Evolutionary conservation across 768 basidiomycete genomes (phyloP), one percentile per base, ranked within the genome.

Genomic region (Mrakia frigida): DNA sequence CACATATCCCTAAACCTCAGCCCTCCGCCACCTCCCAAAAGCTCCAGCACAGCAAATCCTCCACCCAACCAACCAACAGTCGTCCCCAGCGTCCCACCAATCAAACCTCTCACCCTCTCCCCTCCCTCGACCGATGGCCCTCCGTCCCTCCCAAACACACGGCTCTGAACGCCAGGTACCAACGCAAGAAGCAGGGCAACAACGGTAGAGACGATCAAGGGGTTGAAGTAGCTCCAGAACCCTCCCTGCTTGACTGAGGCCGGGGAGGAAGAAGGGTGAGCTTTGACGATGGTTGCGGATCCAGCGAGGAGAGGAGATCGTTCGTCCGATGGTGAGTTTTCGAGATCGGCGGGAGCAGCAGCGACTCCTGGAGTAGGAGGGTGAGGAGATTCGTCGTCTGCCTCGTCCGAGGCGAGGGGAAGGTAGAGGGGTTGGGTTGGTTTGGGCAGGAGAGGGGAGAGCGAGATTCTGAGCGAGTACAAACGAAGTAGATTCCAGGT

Each of bases 21-120:
- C 31, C 72, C 77, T 33, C 73, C 72, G 3, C 77, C 77, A 6
- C 65, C 69, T 11, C 73, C 77, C 23, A 78, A 21, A 3, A 78
- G 23, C 59, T 74, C 72, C 31, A 74, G 9, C 41, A 74, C 65
- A 9, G 77, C 63, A 46, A 60, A 78, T 4, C 41, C 35, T 1
- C 52, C 73, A 2, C 77, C 77, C 25, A 78, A 59, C 73, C 67
- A 74, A 6, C 53, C 59, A 1, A 74, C 31, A 16, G 63, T 65
- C 0, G 71, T 77, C 23, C 76, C 76, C 1, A 77, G 23, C 25
- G 76, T 77, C 50, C 70, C 76, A 6, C 76, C 76, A 31, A 77
- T 41, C 33, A 60, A 46, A 2, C 77, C 72, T 14, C 41, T 52
- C 7, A 31, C 21, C 6, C 70, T 23, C 21, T 21, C 28, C 7